These are phyloP conservation scores for Hyaloperonospora brassicae DNA, from an alignment of 352 stramenopile species.

Conservation along the genomic window DNA sequence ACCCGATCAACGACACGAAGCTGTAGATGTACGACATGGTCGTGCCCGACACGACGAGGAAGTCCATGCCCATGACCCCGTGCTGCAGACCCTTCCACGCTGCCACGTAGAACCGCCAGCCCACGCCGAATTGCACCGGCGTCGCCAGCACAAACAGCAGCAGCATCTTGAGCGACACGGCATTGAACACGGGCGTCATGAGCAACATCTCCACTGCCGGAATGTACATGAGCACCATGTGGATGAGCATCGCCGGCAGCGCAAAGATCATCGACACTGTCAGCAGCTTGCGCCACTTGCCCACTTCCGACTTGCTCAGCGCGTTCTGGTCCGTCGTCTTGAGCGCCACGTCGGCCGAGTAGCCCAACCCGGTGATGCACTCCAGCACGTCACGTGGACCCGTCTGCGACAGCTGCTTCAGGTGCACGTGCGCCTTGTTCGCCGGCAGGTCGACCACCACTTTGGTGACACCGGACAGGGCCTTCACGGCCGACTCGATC, in stretches of 20 bases:
- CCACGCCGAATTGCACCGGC: constrained; percentile 79
- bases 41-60: constrained; percentile 77
- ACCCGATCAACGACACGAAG: constrained; percentile 68
- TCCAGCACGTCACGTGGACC: constrained; percentile 65
- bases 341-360: constrained; percentile 43
- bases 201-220: constrained; percentile 49
- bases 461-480: constrained; percentile 64
- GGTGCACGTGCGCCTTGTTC: constrained; percentile 68
- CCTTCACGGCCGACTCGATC: constrained; percentile 54
- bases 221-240: constrained; percentile 85
- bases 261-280: constrained; percentile 75
- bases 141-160: constrained; percentile 81
- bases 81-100: constrained; percentile 78
- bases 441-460: constrained; percentile 55
- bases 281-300: constrained; percentile 69
- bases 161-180: constrained; percentile 65
- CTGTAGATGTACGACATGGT: constrained; percentile 85
- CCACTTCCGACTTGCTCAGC: constrained; percentile 59
- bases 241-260: constrained; percentile 74
- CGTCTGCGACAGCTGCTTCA: constrained; percentile 70
- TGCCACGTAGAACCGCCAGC: constrained; percentile 70
- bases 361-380: constrained; percentile 59
- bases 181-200: constrained; percentile 73
- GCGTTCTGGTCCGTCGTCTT: constrained; percentile 53
- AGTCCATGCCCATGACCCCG: constrained; percentile 86